Percentiles rank a stretch among this genome's conserved stretches.
phyloP scores from a whole-genome alignment of 768 basidiomycete genomes.

The Pluteus cervinus region DNA sequence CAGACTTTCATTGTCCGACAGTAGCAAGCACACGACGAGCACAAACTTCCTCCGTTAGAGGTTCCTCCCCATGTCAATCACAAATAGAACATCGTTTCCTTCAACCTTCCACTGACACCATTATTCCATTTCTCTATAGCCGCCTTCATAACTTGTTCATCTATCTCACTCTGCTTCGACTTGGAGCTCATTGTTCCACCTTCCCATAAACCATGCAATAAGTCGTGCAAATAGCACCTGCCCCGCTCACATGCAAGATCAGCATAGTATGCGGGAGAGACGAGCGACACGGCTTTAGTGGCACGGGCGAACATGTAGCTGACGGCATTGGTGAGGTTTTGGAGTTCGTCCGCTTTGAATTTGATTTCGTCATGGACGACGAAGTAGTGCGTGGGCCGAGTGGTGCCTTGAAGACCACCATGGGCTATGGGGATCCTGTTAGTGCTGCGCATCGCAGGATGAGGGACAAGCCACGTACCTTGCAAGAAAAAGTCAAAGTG shows the following conservation, averaged over 20 bases:
- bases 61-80: no score
- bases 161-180: slow-evolving; percentile 34
- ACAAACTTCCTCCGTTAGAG: no score
- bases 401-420: slow-evolving; percentile 68
- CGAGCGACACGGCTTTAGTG: slow-evolving; percentile 80
- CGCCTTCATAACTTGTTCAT: slow-evolving; percentile 47
- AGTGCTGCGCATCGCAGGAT: no score
- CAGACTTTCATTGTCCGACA: no score
- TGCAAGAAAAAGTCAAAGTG: slow-evolving; percentile 67
- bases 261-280: slow-evolving; percentile 79
- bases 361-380: slow-evolving; percentile 76
- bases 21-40: no score
- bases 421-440: slow-evolving; percentile 41
- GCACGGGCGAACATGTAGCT: slow-evolving; percentile 83
- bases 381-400: slow-evolving; percentile 72
- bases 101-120: slow-evolving; percentile 50
- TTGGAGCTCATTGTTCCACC: slow-evolving; percentile 24
- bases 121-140: slow-evolving; percentile 49
- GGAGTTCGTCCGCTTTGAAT: slow-evolving; percentile 64
- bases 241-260: slow-evolving; percentile 64
- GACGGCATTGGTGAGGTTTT: slow-evolving; percentile 62
- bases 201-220: slow-evolving; percentile 46
- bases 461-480: slow-evolving; percentile 25
- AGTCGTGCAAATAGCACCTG: slow-evolving; percentile 69
- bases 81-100: slow-evolving; percentile 77